Conservation (phyloP, 192 early-diverging fungal genomes). For the Backusella parvicylindrica region DNA sequence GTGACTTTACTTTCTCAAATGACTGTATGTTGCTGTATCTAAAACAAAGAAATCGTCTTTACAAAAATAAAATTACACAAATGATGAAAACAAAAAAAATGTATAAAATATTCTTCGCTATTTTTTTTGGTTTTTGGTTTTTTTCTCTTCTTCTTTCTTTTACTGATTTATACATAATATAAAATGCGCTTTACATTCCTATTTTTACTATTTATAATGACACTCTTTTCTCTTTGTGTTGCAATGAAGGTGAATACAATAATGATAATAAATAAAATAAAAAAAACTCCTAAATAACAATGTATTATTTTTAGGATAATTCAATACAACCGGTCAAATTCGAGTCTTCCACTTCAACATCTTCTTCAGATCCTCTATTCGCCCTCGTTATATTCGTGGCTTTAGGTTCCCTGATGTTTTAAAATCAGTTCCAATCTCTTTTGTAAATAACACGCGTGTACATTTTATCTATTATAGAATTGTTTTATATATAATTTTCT, state of each 20-base stretch:
- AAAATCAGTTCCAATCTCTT: background rate
- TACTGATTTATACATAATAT: background rate
- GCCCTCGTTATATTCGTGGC: constrained; percentile 12
- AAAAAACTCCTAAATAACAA: background rate
- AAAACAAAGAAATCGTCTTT: background rate
- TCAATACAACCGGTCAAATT: background rate
- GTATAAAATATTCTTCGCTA: background rate
- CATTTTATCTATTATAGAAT: background rate
- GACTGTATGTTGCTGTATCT: too few species aligned
- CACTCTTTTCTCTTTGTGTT: background rate
- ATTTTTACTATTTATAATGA: background rate
- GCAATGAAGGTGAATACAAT: background rate
- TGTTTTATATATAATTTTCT: background rate
- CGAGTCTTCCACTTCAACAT: background rate
- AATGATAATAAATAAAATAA: background rate
- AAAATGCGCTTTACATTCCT: background rate
- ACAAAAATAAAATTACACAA: background rate
- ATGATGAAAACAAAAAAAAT: background rate
- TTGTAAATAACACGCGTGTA: background rate
- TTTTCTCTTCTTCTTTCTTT: background rate
- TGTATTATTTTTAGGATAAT: background rate
- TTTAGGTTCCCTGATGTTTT: constrained; percentile 3
- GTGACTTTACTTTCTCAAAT: too few species aligned
- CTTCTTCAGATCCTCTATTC: background rate
- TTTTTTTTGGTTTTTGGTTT: background rate